Evolutionary conservation across 2,329 filamentous ascomycete species (phyloP), one percentile per base, ranked within the genome.

Genomic region (Metarhizium humberi): DNA sequence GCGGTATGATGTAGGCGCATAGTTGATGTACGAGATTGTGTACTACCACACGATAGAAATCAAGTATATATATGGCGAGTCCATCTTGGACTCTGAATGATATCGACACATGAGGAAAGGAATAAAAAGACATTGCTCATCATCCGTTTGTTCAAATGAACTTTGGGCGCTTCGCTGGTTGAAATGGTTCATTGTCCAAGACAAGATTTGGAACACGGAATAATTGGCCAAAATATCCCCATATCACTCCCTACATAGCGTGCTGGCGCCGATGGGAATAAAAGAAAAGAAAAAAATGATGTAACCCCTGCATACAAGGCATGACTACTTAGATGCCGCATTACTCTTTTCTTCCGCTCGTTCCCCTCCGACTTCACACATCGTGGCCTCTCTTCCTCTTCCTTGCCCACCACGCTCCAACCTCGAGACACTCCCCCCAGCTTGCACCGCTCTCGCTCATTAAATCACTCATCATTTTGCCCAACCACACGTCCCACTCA

Each of bases 401-500:
- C 71, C 86, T 90, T 58, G 85, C 95, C 69, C 86, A 94, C 76
- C 92, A 96, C 69, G 91, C 94, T 42, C 92, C 89, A 60, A 91
- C 84, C 64, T 83, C 90, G 20, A 96, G 73, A 70, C 90, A 95
- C 70, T 96, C 92, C 50, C 92, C 91, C 75, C 84, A 91, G 50
- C 82, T 84, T 18, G 88, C 86, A 20, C 89, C 88, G 54, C 84
- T 85, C 58, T 92, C 86, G 67, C 87, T 84, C 66, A 95, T 79
- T 64, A 96, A 71, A 69, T 94, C 87, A 50, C 82, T 81, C 79
- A 90, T 92, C 87, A 96, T 89, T 70, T 86, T 89, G 45, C 86
- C 84, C 73, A 88, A 84, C 92, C 92, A 96, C 46, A 84, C 78
- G 68, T 95, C 88, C 91, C 91, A 96, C 72, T 96, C 92, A 62